phyloP scores from a whole-genome alignment of 345 rosid genomes.

The Populus nigra region DNA sequence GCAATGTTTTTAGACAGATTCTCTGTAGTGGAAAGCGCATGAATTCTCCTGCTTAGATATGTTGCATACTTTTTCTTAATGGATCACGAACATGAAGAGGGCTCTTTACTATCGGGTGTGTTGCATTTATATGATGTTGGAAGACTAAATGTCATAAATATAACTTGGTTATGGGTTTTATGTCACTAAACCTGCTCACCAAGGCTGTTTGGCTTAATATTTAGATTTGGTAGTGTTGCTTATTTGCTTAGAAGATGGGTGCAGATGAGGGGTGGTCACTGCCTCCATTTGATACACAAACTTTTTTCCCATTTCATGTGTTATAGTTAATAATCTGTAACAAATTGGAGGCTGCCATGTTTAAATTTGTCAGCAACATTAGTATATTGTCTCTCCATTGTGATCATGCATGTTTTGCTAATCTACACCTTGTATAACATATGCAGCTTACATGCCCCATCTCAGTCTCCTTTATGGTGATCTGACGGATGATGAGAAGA shows the following conservation, averaged over 20 bases:
- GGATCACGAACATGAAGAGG: too few species aligned
- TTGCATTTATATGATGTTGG: too few species aligned
- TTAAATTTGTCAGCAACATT: neutral
- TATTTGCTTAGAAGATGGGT: neutral
- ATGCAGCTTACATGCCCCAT: conserved; percentile 90
- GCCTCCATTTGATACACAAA: neutral
- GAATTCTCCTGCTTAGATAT: too few species aligned
- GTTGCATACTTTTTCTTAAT: too few species aligned
- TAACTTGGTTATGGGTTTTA: too few species aligned
- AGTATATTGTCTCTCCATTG: neutral
- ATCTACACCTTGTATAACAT: neutral
- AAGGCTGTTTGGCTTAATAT: neutral
- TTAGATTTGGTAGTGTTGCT: neutral
- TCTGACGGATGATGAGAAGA: conserved; percentile 72
- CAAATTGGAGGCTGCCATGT: too few species aligned
- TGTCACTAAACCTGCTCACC: too few species aligned
- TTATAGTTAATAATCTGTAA: neutral
- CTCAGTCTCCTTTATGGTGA: conserved; percentile 72
- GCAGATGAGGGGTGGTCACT: neutral
- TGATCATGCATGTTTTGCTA: neutral
- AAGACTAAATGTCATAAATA: too few species aligned
- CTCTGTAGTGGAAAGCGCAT: too few species aligned
- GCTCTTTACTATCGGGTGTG: too few species aligned
- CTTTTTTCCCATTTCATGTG: neutral
- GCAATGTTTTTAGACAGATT: too few species aligned